Percentiles rank a stretch among this genome's conserved stretches.
phyloP scores from a whole-genome alignment of 2,329 filamentous ascomycete genomes.

The Whalleya microplaca region DNA sequence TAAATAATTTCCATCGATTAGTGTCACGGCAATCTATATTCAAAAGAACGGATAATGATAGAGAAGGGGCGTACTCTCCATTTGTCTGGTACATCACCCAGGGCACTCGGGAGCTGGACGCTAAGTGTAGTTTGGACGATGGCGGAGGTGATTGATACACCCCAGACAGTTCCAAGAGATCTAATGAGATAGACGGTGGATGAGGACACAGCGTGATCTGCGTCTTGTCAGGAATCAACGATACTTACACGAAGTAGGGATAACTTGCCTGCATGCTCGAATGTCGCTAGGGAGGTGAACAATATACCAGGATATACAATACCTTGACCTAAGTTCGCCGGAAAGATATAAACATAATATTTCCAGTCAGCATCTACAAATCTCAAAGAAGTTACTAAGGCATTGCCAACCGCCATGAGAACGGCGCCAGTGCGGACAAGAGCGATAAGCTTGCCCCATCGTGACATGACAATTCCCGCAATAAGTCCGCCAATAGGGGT shows the following conservation, averaged over 20 bases:
- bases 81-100: constrained; percentile 61
- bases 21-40: constrained; percentile 34
- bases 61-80: constrained; percentile 51
- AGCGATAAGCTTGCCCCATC: constrained; percentile 54
- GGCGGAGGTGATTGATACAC: constrained; percentile 64
- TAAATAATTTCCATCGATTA: constrained; percentile 35
- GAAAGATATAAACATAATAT: constrained; percentile 60
- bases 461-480: constrained; percentile 62
- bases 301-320: constrained; percentile 62
- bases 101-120: constrained; percentile 54
- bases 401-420: constrained; percentile 58
- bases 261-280: constrained; percentile 60
- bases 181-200: constrained; percentile 67
- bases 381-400: constrained; percentile 52
- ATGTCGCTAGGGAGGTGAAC: constrained; percentile 65
- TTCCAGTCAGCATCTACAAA: constrained; percentile 56
- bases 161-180: constrained; percentile 66
- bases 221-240: constrained; percentile 9
- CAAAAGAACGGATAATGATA: no score
- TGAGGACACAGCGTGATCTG: constrained; percentile 65
- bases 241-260: neutral
- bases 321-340: constrained; percentile 62
- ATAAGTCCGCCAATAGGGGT: constrained; percentile 60
- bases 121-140: constrained; percentile 66
- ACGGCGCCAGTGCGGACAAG: constrained; percentile 55